Base-by-base conservation (phyloP, 768 basidiomycete species). In the Lanmaoa pseudosensibilis region DNA sequence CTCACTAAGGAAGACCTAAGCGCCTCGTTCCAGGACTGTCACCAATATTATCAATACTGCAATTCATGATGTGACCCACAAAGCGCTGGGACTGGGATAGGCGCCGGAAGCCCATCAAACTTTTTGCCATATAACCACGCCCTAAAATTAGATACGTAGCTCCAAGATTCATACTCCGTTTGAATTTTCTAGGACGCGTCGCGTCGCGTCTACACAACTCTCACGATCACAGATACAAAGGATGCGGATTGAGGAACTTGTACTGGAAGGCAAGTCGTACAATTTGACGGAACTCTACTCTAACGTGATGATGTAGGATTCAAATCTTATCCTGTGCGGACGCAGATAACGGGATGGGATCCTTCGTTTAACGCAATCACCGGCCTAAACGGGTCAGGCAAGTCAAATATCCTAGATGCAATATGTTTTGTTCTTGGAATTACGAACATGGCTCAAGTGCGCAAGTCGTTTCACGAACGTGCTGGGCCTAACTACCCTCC, bases 361-460 rank as follows among this genome's bases (percentile, higher is more conserved):
- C 75, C 92, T 7, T 96, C 93, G 5, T 99, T 99, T 83, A 98
- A 98, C 71, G 97, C 97, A 5, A 98, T 99, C 74, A 97, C 94
- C 5, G 95, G 95, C 45, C 83, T 92, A 62, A 94, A 94, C 77
- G 94, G 93, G 3, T 96, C 94, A 0, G 96, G 96, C 64, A 98
- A 99, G 78, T 97, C 94, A 56, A 99, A 99, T 77, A 98, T 99
- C 65, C 85, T 99, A 60, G 97, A 99, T 78, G 95, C 97, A 56
- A 98, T 98, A 74, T 97, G 95, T 74, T 99, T 99, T 70, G 97
- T 98, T 16, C 81, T 99, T 19, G 97, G 97, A 16, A 92, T 98
- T 62, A 98, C 95, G 2, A 98, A 98, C 72, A 92, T 98, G 89
- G 78, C 89, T n/a, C 86, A 88, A 59, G 95, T 92, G 59, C 52